These are phyloP conservation scores for Orbilia oligospora DNA, from an alignment of 2,329 filamentous ascomycete species.

Conservation along the genomic window DNA sequence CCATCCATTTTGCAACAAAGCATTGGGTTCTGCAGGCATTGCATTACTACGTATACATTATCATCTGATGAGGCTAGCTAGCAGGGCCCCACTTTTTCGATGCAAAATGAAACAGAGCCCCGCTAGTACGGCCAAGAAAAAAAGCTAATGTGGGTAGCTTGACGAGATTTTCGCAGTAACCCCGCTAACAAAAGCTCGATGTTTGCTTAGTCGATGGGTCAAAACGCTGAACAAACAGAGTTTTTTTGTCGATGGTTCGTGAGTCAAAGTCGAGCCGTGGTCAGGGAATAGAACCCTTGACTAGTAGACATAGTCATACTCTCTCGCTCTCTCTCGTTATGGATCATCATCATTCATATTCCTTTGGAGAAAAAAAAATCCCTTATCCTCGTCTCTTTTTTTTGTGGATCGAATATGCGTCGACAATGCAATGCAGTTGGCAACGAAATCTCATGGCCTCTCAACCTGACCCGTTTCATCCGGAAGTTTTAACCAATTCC, in stretches of 20 bases:
- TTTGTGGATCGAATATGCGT: neutral
- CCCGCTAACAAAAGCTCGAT: too few species aligned
- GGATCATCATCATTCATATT: neutral
- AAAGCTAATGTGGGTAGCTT: neutral
- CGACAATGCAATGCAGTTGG: neutral
- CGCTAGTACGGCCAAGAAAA: constrained; percentile 5
- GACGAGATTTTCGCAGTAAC: neutral
- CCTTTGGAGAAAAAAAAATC: too few species aligned
- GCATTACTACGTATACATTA: neutral
- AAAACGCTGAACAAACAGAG: neutral
- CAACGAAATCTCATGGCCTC: neutral
- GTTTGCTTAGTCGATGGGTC: too few species aligned
- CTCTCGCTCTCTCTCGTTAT: constrained; percentile 12
- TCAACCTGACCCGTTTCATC: neutral
- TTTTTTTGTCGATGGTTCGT: neutral
- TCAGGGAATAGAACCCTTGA: neutral
- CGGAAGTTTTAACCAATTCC: constrained; percentile 31
- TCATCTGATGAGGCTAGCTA: neutral
- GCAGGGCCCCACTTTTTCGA: constrained; percentile 7
- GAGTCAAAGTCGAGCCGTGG: constrained; percentile 5
- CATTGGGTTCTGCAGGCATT: too few species aligned
- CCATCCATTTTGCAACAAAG: constrained; percentile 10
- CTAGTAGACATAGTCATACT: neutral
- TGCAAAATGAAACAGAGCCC: constrained; percentile 7
- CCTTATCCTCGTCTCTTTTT: neutral